Base-by-base conservation (phyloP, 148 eudicot genomes). In the Rhododendron kiyosumense region DNA sequence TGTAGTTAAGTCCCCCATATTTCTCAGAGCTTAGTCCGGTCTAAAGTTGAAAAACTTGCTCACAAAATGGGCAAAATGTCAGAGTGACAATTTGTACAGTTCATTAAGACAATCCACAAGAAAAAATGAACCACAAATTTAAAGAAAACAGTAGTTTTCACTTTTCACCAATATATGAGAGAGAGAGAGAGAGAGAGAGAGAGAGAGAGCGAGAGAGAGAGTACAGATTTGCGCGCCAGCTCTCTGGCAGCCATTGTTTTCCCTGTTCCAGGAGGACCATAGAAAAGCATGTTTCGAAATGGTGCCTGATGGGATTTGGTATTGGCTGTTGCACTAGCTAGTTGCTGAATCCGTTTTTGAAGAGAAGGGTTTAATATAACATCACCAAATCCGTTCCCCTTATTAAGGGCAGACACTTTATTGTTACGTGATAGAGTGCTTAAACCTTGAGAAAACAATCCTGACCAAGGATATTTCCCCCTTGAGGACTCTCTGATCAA, bases 191-290 rank as follows among this genome's bases (percentile, higher is more conserved):
- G 32, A 69, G 24, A 75, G 26, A 41, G 45, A 30, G 48, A 24
- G 78, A 86, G 28, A 61, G 38, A 81, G 69, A 86, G 88, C 59
- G 36, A 46, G 84, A 71, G 89, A 85, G 73, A 81, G 49, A 90
- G 43, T 95, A 97, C 99, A 75, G 99, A 97, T 91, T 91, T 95
- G 32, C 89, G 93, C 85, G 99, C 99, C 54, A 97, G 92, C 92
- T 95, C 99, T 84, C 99, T 94, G 24, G 98, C 99, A 90, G 94
- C 99, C 98, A 97, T 95, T 28, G 99, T 97, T 90, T 97, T 97
- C 81, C 99, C 99, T 77, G 99, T 97, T 85, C 99, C 99, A 26
- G 99, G 98, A 84, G 99, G 99, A 46, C 99, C 98, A 90, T 94
- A 97, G 86, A 97, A 97, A 65, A 97, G 96, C 98, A 97, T 97